Evolutionary conservation across 805 yeast genomes (phyloP), one percentile per base, ranked within the genome.

Genomic region (Ogataea siamensis): DNA sequence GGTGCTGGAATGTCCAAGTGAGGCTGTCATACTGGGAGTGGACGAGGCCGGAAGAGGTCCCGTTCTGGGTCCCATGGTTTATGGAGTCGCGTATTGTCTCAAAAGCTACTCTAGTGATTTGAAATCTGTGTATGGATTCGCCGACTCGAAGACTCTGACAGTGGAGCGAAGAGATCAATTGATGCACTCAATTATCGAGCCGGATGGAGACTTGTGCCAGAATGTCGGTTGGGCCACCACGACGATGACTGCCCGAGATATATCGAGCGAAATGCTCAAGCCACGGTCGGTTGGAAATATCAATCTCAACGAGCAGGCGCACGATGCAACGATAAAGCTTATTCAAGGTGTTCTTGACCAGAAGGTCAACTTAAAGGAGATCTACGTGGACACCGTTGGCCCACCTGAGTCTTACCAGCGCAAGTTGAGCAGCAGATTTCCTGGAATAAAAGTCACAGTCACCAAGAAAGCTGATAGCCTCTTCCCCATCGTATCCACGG

Each of bases 1-100:
- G 7, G 55, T 76, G 13, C 22, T 38, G 9, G 54, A 53, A 2
- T 42, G 64, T 27, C 63, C 67, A 1, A 41, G 49, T 1, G 66
- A 60, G 9, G 67, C 72, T 0, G 72, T 80, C 2, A 70, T 80
- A 7, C 62, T 93, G 8, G 99, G 99, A 1, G 95, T 93, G 1
- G 99, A 93, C 60, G 99, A 93, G 58, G 99, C 99, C 0, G 99
- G 99, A 1, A 72, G 99, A 49, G 99, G 99, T 0, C 99, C 99
- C 0, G 97, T 94, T 0, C 54, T 94, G 27, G 99, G 99, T 0
- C 95, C 98, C 0, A 93, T 93, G 99, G 99, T 93, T 2, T 93
- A 93, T 55, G 95, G 95, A 3, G 68, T 87, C 5, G 80, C 93
- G 3, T 93, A 87, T 56, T 81, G 95, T 46, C 62, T 80, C 9